A percentile compares a stretch with the other conserved stretches of the same genome.
Evolutionary conservation across 2,329 filamentous ascomycete species (phyloP).

Genomic region (Nannizziopsis barbatae): DNA sequence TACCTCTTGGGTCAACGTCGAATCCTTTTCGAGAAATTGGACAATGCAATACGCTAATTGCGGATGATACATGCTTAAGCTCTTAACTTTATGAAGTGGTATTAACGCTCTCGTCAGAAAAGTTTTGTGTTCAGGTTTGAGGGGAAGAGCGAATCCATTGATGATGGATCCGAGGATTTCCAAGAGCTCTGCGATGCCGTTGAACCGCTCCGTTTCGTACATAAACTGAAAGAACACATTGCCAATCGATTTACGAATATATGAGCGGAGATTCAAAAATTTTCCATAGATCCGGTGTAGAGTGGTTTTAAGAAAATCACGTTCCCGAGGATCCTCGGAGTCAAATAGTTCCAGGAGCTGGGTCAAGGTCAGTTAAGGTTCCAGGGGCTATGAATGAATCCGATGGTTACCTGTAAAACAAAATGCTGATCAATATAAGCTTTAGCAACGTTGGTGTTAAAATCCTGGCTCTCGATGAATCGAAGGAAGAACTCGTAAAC

Average conservation of each 20-base stretch:
- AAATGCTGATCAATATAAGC: slow-evolving; percentile 98
- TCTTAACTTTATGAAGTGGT: slow-evolving; percentile 95
- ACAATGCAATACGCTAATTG: slow-evolving; percentile 98
- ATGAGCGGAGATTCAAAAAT: slow-evolving; percentile 93
- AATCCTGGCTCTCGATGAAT: slow-evolving; percentile 98
- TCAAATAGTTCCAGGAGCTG: slow-evolving; percentile 93
- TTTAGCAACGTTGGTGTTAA: slow-evolving; percentile 99
- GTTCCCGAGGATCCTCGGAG: slow-evolving; percentile 90
- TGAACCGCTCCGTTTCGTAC: slow-evolving; percentile 97
- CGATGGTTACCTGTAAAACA: slow-evolving; percentile 56
- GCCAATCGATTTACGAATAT: slow-evolving; percentile 97
- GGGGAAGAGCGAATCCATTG: slow-evolving; percentile 89
- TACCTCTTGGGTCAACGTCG: slow-evolving; percentile 91
- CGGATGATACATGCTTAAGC: slow-evolving; percentile 98
- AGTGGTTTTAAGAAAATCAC: slow-evolving; percentile 96
- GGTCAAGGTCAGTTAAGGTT: slow-evolving; percentile 1
- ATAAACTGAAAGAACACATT: slow-evolving; percentile 99
- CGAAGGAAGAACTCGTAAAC: slow-evolving; percentile 98
- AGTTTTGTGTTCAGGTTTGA: slow-evolving; percentile 98
- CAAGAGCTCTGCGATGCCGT: slow-evolving; percentile 89
- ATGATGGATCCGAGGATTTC: slow-evolving; percentile 98
- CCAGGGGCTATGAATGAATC: slow-evolving; percentile 12
- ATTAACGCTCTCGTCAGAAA: slow-evolving; percentile 89
- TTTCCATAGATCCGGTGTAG: slow-evolving; percentile 97
- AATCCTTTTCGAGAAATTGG: slow-evolving; percentile 96